These are phyloP conservation scores for Aspergillus asperescens DNA, from an alignment of 495 filamentous ascomycete species.

Conservation along the genomic window DNA sequence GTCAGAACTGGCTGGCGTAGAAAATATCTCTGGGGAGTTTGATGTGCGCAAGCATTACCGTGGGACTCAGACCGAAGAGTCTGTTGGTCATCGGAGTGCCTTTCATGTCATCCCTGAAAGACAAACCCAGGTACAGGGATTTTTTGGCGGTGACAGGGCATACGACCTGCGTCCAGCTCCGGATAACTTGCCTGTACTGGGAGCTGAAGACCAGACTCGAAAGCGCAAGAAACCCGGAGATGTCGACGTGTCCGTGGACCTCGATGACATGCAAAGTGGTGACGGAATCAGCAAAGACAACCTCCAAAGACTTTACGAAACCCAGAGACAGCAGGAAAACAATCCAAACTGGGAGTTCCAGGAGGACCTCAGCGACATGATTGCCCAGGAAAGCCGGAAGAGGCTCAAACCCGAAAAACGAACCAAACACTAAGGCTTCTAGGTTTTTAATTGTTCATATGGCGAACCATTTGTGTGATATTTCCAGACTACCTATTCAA, in stretches of 20 bases:
- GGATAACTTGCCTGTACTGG: slow-evolving; percentile 62
- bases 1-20: slow-evolving; percentile 65
- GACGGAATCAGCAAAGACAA: slow-evolving; percentile 68
- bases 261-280: slow-evolving; percentile 62
- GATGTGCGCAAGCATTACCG: slow-evolving; percentile 83
- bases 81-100: slow-evolving; percentile 62
- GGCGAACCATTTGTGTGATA: not conserved
- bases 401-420: slow-evolving; percentile 75
- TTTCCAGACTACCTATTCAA: not conserved
- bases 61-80: slow-evolving; percentile 86
- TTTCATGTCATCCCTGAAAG: slow-evolving; percentile 91
- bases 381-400: slow-evolving; percentile 88
- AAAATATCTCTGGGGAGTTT: slow-evolving; percentile 78
- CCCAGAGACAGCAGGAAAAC: slow-evolving; percentile 64
- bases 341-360: slow-evolving; percentile 73
- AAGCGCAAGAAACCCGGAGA: slow-evolving; percentile 96
- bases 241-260: slow-evolving; percentile 85
- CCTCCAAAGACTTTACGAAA: slow-evolving; percentile 70
- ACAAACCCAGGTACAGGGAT: slow-evolving; percentile 75
- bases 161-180: slow-evolving; percentile 69
- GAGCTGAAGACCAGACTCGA: slow-evolving; percentile 69
- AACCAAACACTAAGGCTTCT: slow-evolving; percentile 38
- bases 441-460: not conserved
- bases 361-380: slow-evolving; percentile 95
- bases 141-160: slow-evolving; percentile 89